phyloP scores from a whole-genome alignment of 2,329 filamentous ascomycete genomes.

The Fusarium staphyleae region DNA sequence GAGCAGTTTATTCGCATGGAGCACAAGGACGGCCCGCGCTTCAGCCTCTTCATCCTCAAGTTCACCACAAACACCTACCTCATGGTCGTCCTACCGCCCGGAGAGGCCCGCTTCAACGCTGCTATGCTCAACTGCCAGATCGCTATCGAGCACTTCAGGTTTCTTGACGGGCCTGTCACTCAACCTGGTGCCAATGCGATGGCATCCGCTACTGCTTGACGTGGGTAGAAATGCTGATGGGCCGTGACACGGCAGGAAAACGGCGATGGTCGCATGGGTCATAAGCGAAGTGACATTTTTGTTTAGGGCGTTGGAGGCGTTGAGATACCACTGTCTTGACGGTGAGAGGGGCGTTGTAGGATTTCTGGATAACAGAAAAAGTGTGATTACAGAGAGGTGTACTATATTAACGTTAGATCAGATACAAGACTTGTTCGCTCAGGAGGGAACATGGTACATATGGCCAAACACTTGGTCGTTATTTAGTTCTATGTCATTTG shows the following conservation, averaged over 20 bases:
- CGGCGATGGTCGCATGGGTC: background rate
- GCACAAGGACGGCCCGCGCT: slow-evolving; percentile 76
- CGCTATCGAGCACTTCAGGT: slow-evolving; percentile 81
- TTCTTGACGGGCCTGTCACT: slow-evolving; percentile 60
- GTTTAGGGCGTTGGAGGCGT: slow-evolving; percentile 37
- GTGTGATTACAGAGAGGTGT: background rate
- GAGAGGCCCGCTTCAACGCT: slow-evolving; percentile 89
- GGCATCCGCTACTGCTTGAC: slow-evolving; percentile 15
- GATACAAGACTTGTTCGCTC: background rate
- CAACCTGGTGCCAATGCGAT: slow-evolving; percentile 17
- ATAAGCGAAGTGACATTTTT: slow-evolving; percentile 11
- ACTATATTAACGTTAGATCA: slow-evolving; percentile 7
- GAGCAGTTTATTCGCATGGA: slow-evolving; percentile 84
- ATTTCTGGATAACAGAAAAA: slow-evolving; percentile 13
- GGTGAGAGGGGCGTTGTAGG: slow-evolving; percentile 20
- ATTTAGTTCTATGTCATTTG: slow-evolving; percentile 10
- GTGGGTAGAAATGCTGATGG: background rate
- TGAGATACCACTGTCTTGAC: slow-evolving; percentile 38
- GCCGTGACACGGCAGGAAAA: background rate
- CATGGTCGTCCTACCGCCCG: slow-evolving; percentile 87
- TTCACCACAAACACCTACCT: slow-evolving; percentile 98
- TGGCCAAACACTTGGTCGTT: background rate
- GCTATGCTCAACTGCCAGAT: slow-evolving; percentile 90
- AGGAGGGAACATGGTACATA: too few relatives aligned
- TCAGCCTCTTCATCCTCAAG: slow-evolving; percentile 93